Conservation (phyloP, 257 asterid genomes). For the Jacaranda mimosifolia region DNA sequence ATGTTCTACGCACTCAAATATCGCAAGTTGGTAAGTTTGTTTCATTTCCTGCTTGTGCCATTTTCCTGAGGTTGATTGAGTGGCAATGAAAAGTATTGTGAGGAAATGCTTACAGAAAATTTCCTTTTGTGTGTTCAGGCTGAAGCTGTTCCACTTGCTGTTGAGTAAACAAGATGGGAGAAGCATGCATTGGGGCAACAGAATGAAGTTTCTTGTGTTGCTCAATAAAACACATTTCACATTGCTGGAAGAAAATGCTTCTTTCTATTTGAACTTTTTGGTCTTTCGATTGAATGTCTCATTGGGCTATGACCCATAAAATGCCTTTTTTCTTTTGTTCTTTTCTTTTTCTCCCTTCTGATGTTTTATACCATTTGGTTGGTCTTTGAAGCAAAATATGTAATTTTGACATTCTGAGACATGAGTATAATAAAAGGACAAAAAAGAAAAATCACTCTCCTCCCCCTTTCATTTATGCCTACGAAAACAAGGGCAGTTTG, state of each 20-base stretch:
- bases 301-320: constrained; percentile 7
- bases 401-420: constrained; percentile 30
- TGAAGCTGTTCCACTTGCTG: constrained; percentile 82
- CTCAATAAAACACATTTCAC: constrained; percentile 20
- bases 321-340: background rate
- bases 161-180: constrained; percentile 46
- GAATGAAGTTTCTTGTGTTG: constrained; percentile 7
- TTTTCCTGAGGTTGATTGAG: background rate
- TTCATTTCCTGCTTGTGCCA: background rate
- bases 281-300: constrained; percentile 17
- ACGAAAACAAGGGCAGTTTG: background rate
- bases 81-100: background rate
- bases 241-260: background rate
- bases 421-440: constrained; percentile 24
- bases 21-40: constrained; percentile 74
- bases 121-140: constrained; percentile 53
- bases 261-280: background rate
- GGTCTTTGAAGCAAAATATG: constrained; percentile 20
- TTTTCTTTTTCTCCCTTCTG: no score
- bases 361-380: background rate
- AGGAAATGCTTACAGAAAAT: background rate
- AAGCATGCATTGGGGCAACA: no score
- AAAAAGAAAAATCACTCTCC: no score
- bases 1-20: constrained; percentile 89
- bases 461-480: no score